phyloP scores from a whole-genome alignment of 495 filamentous ascomycete species.

The Aspergillus bridgeri region DNA sequence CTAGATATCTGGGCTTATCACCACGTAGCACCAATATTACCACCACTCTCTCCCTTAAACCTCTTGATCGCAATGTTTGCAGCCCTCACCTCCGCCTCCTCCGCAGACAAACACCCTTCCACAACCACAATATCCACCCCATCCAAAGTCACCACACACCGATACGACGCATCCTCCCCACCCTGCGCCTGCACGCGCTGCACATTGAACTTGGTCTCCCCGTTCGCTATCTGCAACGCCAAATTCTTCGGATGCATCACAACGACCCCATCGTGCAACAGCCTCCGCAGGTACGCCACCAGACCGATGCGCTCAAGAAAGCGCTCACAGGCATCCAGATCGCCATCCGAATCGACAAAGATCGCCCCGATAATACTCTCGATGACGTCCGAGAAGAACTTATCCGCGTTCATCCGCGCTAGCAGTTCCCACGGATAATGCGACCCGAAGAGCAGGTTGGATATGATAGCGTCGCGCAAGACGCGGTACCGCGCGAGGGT shows the following conservation, averaged over 20 bases:
- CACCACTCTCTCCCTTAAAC: constrained; percentile 1
- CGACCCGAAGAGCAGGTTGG: constrained; percentile 42
- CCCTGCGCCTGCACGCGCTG: constrained; percentile 10
- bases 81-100: constrained; percentile 30
- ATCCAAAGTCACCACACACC: constrained; percentile 10
- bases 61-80: constrained; percentile 17
- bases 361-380: constrained; percentile 82
- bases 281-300: constrained; percentile 55
- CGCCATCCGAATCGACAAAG: constrained; percentile 71
- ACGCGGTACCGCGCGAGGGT: constrained; percentile 41
- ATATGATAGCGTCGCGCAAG: constrained; percentile 47
- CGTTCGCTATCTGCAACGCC: constrained; percentile 54
- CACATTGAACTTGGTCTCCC: constrained; percentile 15
- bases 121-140: constrained; percentile 7
- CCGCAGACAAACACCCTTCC: constrained; percentile 18
- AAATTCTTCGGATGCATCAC: constrained; percentile 73
- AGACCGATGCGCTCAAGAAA: constrained; percentile 66
- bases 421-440: constrained; percentile 77
- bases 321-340: constrained; percentile 49
- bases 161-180: constrained; percentile 1
- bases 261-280: constrained; percentile 57
- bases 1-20: too few relatives aligned
- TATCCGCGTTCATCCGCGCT: constrained; percentile 60
- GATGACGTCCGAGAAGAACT: constrained; percentile 83
- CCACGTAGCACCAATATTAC: background rate